Conservation (phyloP, 345 rosid genomes). For the Melaleuca quinquenervia region DNA sequence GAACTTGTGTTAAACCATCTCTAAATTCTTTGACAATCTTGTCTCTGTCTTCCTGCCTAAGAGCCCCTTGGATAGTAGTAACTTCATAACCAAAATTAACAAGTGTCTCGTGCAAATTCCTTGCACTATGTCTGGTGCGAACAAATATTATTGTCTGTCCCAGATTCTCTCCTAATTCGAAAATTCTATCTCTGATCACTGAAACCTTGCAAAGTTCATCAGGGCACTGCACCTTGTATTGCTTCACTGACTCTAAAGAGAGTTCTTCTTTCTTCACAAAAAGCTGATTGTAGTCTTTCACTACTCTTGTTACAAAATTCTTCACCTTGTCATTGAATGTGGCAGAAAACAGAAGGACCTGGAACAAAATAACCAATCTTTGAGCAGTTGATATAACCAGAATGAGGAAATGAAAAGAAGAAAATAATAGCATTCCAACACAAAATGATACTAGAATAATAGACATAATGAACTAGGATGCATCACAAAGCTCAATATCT, state of each 20-base stretch:
- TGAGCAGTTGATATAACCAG: not conserved
- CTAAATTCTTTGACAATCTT: constrained; percentile 80
- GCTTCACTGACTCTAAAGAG: constrained; percentile 77
- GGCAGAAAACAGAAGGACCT: constrained; percentile 94
- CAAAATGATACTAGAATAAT: no score
- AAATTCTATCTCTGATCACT: constrained; percentile 70
- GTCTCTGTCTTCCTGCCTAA: constrained; percentile 55
- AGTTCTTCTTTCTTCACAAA: constrained; percentile 89
- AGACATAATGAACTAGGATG: not conserved
- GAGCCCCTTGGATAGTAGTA: constrained; percentile 71
- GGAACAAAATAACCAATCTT: not conserved
- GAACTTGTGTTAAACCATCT: constrained; percentile 78
- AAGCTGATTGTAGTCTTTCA: constrained; percentile 71
- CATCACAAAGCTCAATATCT: not conserved
- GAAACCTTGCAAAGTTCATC: constrained; percentile 56
- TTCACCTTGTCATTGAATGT: constrained; percentile 78
- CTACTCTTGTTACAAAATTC: constrained; percentile 52
- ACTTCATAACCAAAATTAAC: constrained; percentile 68
- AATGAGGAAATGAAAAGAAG: not conserved
- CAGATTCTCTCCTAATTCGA: constrained; percentile 70
- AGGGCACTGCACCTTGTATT: constrained; percentile 84
- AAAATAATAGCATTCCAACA: not conserved
- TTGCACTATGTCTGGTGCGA: constrained; percentile 49
- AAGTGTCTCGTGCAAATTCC: constrained; percentile 50
- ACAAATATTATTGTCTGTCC: constrained; percentile 90